phyloP scores from a whole-genome alignment of 148 eudicot genomes.

The Drosera capensis region DNA sequence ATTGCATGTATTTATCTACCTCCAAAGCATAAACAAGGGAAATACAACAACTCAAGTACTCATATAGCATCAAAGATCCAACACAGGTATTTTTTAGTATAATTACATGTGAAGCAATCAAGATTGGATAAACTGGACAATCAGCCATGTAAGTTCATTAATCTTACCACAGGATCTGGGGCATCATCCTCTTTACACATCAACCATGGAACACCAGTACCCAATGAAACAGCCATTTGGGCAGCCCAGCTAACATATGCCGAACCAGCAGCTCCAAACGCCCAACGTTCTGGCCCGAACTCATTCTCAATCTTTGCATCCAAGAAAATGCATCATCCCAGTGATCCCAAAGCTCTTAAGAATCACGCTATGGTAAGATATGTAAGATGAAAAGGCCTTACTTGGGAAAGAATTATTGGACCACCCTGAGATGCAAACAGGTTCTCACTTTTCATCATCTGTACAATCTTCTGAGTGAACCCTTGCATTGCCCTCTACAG shows the following conservation, averaged over 20 bases:
- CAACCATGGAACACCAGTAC: conserved; percentile 83
- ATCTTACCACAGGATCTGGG: conserved; percentile 75
- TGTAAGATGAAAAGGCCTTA: conserved; percentile 3
- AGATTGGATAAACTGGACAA: neutral
- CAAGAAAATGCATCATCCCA: neutral
- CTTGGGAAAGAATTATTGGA: conserved; percentile 90
- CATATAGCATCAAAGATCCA: neutral
- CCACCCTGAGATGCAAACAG: conserved; percentile 89
- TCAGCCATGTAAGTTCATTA: neutral
- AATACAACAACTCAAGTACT: neutral
- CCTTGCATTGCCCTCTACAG: conserved; percentile 70
- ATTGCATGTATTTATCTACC: conserved; percentile 80
- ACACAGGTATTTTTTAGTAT: neutral
- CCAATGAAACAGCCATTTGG: conserved; percentile 53
- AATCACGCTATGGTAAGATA: neutral
- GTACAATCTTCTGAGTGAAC: conserved; percentile 71
- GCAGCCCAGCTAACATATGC: conserved; percentile 81
- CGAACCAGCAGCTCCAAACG: conserved; percentile 52
- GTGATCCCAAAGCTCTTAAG: neutral
- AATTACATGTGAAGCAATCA: too few relatives aligned
- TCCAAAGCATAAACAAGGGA: neutral
- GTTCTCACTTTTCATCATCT: conserved; percentile 62
- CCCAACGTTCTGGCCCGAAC: conserved; percentile 43
- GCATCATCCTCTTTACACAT: conserved; percentile 95
- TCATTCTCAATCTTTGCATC: conserved; percentile 70